Conservation (phyloP, 2,329 filamentous ascomycete genomes). For the Tolypocladium paradoxum region DNA sequence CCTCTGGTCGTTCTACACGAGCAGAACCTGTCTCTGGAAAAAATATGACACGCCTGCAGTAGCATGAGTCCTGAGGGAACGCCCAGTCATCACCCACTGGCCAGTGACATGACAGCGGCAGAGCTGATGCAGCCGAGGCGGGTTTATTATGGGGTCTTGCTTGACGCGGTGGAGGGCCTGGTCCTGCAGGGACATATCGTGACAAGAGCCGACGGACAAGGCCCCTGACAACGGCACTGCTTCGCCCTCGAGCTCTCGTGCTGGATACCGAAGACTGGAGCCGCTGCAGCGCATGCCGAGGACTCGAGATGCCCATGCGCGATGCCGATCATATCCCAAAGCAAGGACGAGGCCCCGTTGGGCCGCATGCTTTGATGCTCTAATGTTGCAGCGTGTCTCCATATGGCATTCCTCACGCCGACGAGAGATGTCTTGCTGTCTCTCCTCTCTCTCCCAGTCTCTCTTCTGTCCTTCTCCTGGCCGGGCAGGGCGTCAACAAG, state of each 20-base stretch:
- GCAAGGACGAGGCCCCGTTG: not conserved
- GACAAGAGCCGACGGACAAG: not conserved
- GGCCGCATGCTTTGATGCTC: not conserved
- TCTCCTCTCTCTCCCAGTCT: not conserved
- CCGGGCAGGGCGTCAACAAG: not conserved
- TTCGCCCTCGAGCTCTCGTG: too few relatives aligned
- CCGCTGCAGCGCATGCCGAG: not conserved
- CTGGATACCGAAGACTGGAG: not conserved
- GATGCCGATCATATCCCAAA: not conserved
- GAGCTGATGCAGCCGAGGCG: not conserved
- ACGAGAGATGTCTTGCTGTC: not conserved
- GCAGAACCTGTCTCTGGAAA: not conserved
- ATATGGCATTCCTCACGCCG: not conserved
- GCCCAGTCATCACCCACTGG: not conserved
- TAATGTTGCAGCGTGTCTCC: not conserved
- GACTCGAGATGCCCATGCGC: not conserved
- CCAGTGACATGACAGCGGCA: not conserved
- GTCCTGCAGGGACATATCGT: not conserved
- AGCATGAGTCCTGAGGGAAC: too few relatives aligned
- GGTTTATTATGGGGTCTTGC: not conserved
- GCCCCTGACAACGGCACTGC: not conserved
- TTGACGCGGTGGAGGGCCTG: not conserved
- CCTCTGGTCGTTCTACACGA: too few relatives aligned
- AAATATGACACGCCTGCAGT: not conserved
- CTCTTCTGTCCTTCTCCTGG: not conserved